Evolutionary conservation across 2,329 filamentous ascomycete genomes (phyloP), one percentile per base, ranked within the genome.

Genomic region (Fusarium albosuccineum): DNA sequence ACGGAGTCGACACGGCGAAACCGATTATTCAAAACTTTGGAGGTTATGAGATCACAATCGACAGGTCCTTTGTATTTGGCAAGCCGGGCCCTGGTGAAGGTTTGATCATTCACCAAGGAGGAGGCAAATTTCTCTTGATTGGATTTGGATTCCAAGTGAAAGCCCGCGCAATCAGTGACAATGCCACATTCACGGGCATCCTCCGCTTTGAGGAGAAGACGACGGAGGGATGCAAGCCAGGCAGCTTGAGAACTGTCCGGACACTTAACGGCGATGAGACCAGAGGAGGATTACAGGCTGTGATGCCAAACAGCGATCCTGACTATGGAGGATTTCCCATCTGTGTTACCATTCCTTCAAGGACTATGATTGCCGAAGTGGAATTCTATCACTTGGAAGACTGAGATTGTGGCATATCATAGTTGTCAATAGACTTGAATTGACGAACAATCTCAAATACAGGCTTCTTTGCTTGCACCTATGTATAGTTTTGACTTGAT

Each of bases 321-420:
- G 83, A 86, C 61, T 86, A 86, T 72, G 84, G 84, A 5, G 82
- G 81, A 0, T 85, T 85, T 57, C 82, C 82, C 1, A 86, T 86
- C 29, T 79, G 78, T 41, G 79, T 86, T 3, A 86, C 83, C 1
- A 83, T 86, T 34, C 84, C 83, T 1, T 81, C 82, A 1, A 74
- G 78, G 45, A 86, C 83, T 1, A 78, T 75, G 68, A 81, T 84
- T 70, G 79, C 81, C 1, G 74, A 80, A 53, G 70, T 78, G 6
- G 46, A 50, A 17, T 50, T 50, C 10, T 50, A 50, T 2, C 13
- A 37, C 8, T 26, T 50, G 8, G 46, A 50, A 33, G 36, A 37
- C 3, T 37, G 13, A 37, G 30, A 8, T 22, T 22, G 5, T 3
- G 14, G 27, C 9, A 16, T 17, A 5, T 13, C 9, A 34, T 34